These are phyloP conservation scores for Petrea volubilis DNA, from an alignment of 257 asterid species.

Conservation along the genomic window DNA sequence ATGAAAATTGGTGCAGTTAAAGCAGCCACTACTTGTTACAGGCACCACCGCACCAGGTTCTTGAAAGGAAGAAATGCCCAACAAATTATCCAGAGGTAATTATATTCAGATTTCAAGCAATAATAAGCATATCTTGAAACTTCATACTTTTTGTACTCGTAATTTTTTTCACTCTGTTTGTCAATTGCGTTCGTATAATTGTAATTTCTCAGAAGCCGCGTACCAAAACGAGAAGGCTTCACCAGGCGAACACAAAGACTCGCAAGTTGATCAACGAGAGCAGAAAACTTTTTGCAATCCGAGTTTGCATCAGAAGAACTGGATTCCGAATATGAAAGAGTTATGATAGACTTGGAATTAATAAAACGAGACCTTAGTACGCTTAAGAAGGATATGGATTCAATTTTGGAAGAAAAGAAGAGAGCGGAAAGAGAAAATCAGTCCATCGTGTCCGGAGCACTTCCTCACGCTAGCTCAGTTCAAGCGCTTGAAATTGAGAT, in stretches of 20 bases:
- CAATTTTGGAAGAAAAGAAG: conserved; percentile 48
- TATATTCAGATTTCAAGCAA: not conserved
- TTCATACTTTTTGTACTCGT: no score
- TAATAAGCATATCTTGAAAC: no score
- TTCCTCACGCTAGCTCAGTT: no score
- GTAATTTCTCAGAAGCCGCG: conserved; percentile 11
- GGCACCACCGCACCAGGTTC: conserved; percentile 30
- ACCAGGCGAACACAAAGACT: conserved; percentile 19
- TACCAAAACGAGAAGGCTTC: conserved; percentile 33
- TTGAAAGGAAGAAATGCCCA: conserved; percentile 24
- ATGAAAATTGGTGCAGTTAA: conserved; percentile 35
- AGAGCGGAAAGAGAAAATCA: conserved; percentile 48
- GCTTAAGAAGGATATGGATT: conserved; percentile 63
- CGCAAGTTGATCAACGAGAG: conserved; percentile 7
- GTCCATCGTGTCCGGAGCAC: not conserved
- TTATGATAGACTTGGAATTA: conserved; percentile 43
- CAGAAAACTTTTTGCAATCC: no score
- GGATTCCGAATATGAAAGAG: conserved; percentile 10
- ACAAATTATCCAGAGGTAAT: conserved; percentile 36
- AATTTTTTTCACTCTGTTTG: no score
- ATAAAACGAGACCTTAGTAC: conserved; percentile 46
- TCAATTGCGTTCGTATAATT: no score
- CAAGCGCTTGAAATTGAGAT: no score
- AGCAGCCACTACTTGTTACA: conserved; percentile 33
- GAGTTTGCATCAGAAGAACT: conserved; percentile 1